Conservation (phyloP, 2,329 filamentous ascomycete genomes). For the Ambrosiella cleistominuta region DNA sequence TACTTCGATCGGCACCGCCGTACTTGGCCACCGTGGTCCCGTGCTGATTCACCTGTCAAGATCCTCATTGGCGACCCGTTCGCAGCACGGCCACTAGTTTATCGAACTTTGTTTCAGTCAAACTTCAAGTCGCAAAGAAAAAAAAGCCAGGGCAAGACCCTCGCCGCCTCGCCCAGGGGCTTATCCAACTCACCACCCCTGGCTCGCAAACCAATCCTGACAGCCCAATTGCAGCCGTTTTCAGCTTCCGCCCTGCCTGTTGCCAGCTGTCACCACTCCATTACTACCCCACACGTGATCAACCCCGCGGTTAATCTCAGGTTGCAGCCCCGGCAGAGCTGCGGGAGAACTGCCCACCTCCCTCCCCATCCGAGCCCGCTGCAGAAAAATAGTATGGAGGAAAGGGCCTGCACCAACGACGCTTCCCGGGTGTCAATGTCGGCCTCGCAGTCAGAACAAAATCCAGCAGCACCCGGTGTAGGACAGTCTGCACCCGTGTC, state of each 20-base stretch:
- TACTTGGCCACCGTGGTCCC: background rate
- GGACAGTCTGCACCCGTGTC: conserved; percentile 6
- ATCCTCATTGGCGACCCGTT: background rate
- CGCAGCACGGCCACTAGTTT: background rate
- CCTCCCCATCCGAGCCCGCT: conserved; percentile 11
- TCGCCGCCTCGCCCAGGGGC: background rate
- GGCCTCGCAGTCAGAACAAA: conserved; percentile 9
- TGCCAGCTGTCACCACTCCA: background rate
- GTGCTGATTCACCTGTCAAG: background rate
- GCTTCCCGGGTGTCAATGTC: conserved; percentile 13
- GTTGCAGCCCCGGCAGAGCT: conserved; percentile 12
- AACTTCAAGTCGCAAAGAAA: background rate
- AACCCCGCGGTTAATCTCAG: conserved; percentile 12
- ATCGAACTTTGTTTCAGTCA: background rate
- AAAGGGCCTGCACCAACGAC: conserved; percentile 10
- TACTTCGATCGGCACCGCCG: too few species aligned
- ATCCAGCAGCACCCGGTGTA: conserved; percentile 2
- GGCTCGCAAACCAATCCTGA: background rate
- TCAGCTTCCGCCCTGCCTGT: background rate
- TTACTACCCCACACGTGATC: conserved; percentile 8
- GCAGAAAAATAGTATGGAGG: conserved; percentile 12
- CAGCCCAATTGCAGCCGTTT: background rate
- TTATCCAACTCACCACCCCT: background rate
- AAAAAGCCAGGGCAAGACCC: background rate
- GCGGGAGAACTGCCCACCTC: conserved; percentile 7